These are phyloP conservation scores for Saccharum officinarum DNA, from an alignment of 176 grass and related monocot genomes.

Conservation along the genomic window DNA sequence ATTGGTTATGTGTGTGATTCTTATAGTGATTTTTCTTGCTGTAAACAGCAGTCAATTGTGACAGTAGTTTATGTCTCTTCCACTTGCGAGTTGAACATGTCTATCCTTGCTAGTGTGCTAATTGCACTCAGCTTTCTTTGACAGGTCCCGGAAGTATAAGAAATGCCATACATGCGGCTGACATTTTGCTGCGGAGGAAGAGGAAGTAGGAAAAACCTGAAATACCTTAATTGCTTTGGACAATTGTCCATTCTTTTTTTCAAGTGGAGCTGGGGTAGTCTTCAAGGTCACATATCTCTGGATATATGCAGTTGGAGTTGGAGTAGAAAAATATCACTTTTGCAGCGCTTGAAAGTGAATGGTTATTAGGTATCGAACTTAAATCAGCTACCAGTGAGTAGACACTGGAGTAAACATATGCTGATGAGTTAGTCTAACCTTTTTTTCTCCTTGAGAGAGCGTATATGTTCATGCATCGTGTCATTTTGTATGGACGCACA, in stretches of 20 bases:
- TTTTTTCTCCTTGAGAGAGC: neutral
- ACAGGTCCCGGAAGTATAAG: conserved; percentile 30
- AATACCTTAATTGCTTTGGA: neutral
- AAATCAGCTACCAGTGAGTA: neutral
- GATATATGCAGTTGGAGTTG: neutral
- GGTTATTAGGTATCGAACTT: conserved; percentile 5
- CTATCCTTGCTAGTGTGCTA: neutral
- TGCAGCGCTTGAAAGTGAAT: neutral
- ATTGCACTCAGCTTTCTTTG: neutral
- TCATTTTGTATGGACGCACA: neutral
- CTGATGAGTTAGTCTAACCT: neutral
- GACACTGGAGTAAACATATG: conserved; percentile 2
- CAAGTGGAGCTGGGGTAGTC: neutral
- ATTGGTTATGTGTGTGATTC: conserved; percentile 7
- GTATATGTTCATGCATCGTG: neutral
- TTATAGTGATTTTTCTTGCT: conserved; percentile 16
- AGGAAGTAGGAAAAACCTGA: neutral
- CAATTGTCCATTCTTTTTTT: neutral
- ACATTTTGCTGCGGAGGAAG: conserved; percentile 1
- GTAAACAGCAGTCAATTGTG: conserved; percentile 9
- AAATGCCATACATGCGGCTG: neutral
- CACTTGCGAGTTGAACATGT: neutral
- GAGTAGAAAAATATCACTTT: neutral
- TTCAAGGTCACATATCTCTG: neutral
- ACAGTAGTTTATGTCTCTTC: conserved; percentile 23